Conservation (phyloP, 2,329 filamentous ascomycete species). For the Coniochaeta hoffmannii region DNA sequence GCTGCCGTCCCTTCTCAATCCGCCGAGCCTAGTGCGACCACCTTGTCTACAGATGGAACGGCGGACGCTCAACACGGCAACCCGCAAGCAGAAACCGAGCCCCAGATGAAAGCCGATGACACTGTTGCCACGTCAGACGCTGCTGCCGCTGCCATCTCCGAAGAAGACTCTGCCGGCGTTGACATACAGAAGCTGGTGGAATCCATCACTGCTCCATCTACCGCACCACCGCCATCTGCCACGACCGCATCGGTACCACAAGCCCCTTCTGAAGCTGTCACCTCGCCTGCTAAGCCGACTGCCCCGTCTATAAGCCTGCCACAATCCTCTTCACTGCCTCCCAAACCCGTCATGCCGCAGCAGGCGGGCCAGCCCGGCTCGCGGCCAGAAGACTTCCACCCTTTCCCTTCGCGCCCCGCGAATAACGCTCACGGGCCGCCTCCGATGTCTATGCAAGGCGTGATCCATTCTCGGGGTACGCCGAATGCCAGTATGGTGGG, state of each 20-base stretch:
- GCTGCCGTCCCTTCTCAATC: conserved; percentile 8
- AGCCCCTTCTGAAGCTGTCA: conserved; percentile 7
- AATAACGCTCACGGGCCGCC: conserved; percentile 3
- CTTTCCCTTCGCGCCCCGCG: conserved; percentile 11
- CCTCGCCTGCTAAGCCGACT: neutral
- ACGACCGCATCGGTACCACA: conserved; percentile 11
- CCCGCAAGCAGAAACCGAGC: conserved; percentile 1
- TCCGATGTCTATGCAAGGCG: neutral
- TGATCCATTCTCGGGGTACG: neutral
- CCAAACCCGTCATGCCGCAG: conserved; percentile 19
- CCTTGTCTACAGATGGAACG: neutral
- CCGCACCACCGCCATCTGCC: conserved; percentile 7
- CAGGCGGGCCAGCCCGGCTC: conserved; percentile 11
- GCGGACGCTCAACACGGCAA: neutral
- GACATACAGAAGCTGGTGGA: conserved; percentile 28
- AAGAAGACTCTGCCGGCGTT: conserved; percentile 17
- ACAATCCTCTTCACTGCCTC: conserved; percentile 16
- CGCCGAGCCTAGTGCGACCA: neutral
- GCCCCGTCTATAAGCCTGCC: neutral
- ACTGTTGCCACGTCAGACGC: conserved; percentile 2
- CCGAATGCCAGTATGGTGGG: conserved; percentile 3
- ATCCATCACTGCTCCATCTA: conserved; percentile 23
- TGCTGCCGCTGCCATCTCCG: conserved; percentile 3
- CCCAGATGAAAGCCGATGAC: neutral
- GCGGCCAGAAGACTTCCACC: conserved; percentile 11